These are phyloP conservation scores for Aspergillus ochraceoroseus DNA, from an alignment of 2,329 filamentous ascomycete species.

Conservation along the genomic window DNA sequence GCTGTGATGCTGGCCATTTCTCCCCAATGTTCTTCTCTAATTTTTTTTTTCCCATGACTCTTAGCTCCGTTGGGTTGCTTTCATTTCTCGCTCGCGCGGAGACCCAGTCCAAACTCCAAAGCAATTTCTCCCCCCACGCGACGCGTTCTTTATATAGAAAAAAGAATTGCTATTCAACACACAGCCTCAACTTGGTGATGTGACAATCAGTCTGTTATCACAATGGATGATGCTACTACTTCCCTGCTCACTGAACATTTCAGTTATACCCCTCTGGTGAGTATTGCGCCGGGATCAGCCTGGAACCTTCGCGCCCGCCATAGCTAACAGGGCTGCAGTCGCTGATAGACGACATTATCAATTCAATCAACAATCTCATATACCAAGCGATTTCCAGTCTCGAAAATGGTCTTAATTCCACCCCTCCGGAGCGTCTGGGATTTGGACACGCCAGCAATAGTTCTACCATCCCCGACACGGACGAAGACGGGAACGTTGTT, in stretches of 20 bases:
- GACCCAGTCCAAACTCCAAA: background rate
- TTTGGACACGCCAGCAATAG: slow-evolving; percentile 56
- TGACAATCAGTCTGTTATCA: slow-evolving; percentile 17
- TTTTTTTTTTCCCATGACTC: background rate
- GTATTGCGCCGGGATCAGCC: slow-evolving; percentile 32
- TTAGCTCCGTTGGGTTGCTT: slow-evolving; percentile 8
- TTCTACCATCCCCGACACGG: slow-evolving; percentile 45
- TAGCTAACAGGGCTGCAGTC: slow-evolving; percentile 52
- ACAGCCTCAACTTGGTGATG: slow-evolving; percentile 9
- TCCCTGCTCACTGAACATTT: slow-evolving; percentile 90
- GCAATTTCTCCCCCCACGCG: slow-evolving; percentile 15
- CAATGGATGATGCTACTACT: slow-evolving; percentile 44
- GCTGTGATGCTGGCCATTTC: background rate
- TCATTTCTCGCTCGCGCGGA: slow-evolving; percentile 13
- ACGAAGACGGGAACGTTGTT: slow-evolving; percentile 45
- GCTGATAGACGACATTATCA: slow-evolving; percentile 96
- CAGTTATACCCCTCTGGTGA: slow-evolving; percentile 83
- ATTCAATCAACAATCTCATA: slow-evolving; percentile 88
- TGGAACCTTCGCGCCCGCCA: slow-evolving; percentile 6
- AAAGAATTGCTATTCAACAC: slow-evolving; percentile 1
- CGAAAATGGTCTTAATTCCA: slow-evolving; percentile 71
- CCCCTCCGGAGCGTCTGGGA: slow-evolving; percentile 72
- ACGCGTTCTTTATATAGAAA: slow-evolving; percentile 16
- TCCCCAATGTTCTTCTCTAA: too few relatives aligned
- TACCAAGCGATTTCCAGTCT: slow-evolving; percentile 85